phyloP scores from a whole-genome alignment of 129 eudicot species.

The Lonicera japonica region DNA sequence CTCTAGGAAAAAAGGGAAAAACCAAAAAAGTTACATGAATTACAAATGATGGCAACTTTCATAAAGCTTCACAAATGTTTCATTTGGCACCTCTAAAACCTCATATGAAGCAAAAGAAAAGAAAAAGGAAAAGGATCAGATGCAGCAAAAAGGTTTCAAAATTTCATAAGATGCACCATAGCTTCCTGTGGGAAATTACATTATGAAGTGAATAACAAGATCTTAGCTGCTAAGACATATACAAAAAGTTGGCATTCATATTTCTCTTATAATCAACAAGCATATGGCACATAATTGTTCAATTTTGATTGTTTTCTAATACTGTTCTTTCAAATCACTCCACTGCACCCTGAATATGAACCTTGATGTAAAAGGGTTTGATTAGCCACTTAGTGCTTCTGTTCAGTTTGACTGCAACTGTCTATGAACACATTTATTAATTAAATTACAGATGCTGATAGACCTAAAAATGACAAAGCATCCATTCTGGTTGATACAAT shows the following conservation, averaged over 20 bases:
- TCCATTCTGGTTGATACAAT: constrained; percentile 80
- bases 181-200: background rate
- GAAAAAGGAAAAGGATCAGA: background rate
- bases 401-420: background rate
- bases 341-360: too few species aligned
- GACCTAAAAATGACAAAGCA: constrained; percentile 95
- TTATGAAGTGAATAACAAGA: background rate
- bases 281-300: too few species aligned
- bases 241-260: background rate
- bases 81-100: background rate
- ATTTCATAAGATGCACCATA: background rate
- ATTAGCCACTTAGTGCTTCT: background rate
- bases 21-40: too few species aligned
- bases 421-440: constrained; percentile 1
- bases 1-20: too few species aligned
- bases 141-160: background rate
- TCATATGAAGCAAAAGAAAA: background rate
- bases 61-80: background rate
- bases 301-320: too few species aligned
- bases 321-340: too few species aligned
- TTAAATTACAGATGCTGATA: constrained; percentile 67
- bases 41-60: background rate
- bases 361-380: too few species aligned
- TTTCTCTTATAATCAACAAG: background rate
- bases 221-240: background rate